These are phyloP conservation scores for Gymnopus androsaceus DNA, from an alignment of 1,284 basidiomycete genomes.

Conservation along the genomic window DNA sequence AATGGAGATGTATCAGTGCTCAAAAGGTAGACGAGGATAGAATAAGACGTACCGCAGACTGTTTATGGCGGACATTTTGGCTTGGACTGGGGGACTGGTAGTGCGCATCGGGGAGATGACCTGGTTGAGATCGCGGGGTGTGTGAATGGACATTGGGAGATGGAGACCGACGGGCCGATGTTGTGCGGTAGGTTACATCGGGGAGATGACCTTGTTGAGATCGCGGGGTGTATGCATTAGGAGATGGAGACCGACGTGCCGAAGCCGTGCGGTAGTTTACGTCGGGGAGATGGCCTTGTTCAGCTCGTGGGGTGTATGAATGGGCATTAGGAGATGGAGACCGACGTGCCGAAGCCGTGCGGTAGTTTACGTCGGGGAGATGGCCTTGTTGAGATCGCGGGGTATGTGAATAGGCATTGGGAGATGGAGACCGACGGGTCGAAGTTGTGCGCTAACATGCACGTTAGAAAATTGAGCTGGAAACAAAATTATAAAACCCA, in stretches of 20 bases:
- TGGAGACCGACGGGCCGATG: conserved; percentile 7
- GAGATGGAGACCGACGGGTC: conserved; percentile 6
- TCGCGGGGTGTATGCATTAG: not conserved
- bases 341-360: conserved; percentile 6
- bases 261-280: conserved; percentile 4
- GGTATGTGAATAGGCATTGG: not conserved
- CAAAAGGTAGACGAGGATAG: not conserved
- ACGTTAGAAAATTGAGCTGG: not conserved
- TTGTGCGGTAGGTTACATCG: conserved; percentile 3
- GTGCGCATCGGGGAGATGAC: not conserved
- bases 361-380: not conserved
- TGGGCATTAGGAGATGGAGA: conserved; percentile 7
- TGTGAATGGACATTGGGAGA: conserved; percentile 2
- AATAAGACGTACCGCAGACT: conserved; percentile 1
- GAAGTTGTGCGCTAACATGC: conserved; percentile 11
- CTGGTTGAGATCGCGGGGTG: not conserved
- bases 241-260: conserved; percentile 6
- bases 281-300: not conserved
- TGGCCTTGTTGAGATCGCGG: not conserved
- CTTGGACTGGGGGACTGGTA: not conserved
- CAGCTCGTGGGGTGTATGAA: not conserved
- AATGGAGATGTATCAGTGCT: not conserved
- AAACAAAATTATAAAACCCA: not conserved
- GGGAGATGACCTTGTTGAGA: not conserved
- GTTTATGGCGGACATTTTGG: conserved; percentile 4